Evolutionary conservation across 1,284 basidiomycete species (phyloP).

Genomic region (Ganoderma meredithae): DNA sequence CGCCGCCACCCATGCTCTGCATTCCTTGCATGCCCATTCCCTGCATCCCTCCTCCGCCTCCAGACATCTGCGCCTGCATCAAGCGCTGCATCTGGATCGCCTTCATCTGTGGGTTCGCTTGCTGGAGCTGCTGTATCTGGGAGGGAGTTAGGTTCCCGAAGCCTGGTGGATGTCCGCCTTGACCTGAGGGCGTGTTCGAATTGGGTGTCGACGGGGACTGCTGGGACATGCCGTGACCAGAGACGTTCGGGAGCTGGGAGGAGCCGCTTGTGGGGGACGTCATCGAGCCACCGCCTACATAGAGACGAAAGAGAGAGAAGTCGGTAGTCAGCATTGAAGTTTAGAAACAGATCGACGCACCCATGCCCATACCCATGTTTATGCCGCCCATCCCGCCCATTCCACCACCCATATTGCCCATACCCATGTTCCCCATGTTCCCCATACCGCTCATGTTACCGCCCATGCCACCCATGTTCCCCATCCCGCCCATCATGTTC

Average conservation of each 20-base stretch:
- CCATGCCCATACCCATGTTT: constrained; percentile 31
- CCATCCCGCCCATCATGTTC: constrained; percentile 30
- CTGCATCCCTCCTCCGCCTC: constrained; percentile 16
- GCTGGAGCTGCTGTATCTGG: constrained; percentile 31
- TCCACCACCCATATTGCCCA: constrained; percentile 22
- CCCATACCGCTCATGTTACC: constrained; percentile 23
- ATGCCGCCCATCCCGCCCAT: constrained; percentile 31
- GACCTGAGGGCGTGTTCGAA: not conserved
- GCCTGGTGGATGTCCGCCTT: constrained; percentile 11
- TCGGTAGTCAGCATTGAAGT: constrained; percentile 12
- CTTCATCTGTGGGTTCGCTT: constrained; percentile 31
- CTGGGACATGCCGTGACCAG: constrained; percentile 26
- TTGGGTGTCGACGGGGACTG: constrained; percentile 21
- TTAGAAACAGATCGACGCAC: constrained; percentile 19
- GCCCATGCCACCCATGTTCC: constrained; percentile 28
- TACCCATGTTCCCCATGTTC: constrained; percentile 20
- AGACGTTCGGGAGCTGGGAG: constrained; percentile 28
- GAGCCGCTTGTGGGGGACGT: constrained; percentile 27
- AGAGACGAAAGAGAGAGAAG: not conserved
- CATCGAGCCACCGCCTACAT: constrained; percentile 22
- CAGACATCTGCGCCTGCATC: constrained; percentile 24
- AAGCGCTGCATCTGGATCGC: constrained; percentile 29
- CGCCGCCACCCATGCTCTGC: constrained; percentile 12
- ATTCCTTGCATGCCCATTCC: constrained; percentile 17
- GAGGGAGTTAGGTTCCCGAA: constrained; percentile 26